phyloP scores from a whole-genome alignment of 345 rosid genomes.

The Litchi chinensis region DNA sequence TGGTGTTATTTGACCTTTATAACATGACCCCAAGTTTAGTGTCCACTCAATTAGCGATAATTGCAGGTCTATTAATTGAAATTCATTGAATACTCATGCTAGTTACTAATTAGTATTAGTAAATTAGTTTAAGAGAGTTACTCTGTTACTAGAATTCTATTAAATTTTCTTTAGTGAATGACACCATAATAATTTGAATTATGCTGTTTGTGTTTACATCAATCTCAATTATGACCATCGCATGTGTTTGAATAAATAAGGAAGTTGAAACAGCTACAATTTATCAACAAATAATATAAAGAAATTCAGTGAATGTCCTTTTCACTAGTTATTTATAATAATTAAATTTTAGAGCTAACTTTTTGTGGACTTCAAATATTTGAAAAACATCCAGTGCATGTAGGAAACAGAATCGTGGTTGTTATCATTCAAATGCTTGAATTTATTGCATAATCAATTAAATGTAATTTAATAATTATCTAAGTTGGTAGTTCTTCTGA shows the following conservation, averaged over 20 bases:
- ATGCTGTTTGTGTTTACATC: background rate
- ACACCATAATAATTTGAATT: background rate
- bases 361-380: background rate
- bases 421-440: background rate
- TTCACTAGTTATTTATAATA: background rate
- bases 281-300: background rate
- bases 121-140: too few species aligned
- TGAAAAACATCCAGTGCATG: background rate
- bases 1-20: too few species aligned
- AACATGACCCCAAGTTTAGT: too few species aligned
- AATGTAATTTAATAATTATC: too few species aligned
- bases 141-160: too few species aligned
- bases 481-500: too few species aligned
- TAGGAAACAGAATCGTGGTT: background rate
- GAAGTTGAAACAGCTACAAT: background rate
- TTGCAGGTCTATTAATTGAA: too few species aligned
- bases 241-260: background rate
- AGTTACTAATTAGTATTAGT: background rate
- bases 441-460: too few species aligned
- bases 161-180: background rate
- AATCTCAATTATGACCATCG: background rate
- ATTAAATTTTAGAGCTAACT: background rate
- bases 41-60: too few species aligned
- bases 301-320: constrained; percentile 2
- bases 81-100: background rate